These are phyloP conservation scores for slime mould (Dictyostelium discoideum) DNA, from an alignment of 78 protist genomes.

Conservation along the genomic window DNA sequence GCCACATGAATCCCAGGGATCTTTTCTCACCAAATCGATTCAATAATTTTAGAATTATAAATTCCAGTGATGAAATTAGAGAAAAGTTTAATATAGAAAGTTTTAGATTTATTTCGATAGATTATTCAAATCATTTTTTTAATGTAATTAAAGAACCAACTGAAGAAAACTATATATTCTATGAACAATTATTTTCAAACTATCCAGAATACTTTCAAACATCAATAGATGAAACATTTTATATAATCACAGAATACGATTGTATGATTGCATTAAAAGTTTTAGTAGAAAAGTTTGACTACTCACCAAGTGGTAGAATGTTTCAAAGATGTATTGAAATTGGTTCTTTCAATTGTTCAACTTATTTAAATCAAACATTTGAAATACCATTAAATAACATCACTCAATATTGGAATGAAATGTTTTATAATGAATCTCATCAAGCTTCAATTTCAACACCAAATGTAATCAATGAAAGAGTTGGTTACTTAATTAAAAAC, in stretches of 20 bases:
- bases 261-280: not conserved
- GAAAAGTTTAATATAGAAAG: not conserved
- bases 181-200: not conserved
- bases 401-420: not conserved
- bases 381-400: not conserved
- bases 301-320: not conserved
- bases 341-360: not conserved
- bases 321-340: slow-evolving; percentile 3
- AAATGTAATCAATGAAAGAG: not conserved
- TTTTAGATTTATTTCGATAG: not conserved
- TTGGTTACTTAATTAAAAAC: not conserved
- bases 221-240: not conserved
- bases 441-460: not conserved
- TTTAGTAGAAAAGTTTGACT: not conserved
- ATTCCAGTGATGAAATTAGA: not conserved
- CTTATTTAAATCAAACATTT: not conserved
- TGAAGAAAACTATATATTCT: not conserved
- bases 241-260: not conserved
- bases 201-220: not conserved
- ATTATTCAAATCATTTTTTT: not conserved
- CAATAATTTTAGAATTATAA: not conserved
- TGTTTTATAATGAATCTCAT: not conserved
- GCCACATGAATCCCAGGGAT: not conserved
- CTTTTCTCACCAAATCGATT: not conserved
- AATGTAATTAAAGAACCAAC: not conserved